Evolutionary conservation across 2,329 filamentous ascomycete genomes (phyloP), one percentile per base, ranked within the genome.

Genomic region (Didymella keratinophila): DNA sequence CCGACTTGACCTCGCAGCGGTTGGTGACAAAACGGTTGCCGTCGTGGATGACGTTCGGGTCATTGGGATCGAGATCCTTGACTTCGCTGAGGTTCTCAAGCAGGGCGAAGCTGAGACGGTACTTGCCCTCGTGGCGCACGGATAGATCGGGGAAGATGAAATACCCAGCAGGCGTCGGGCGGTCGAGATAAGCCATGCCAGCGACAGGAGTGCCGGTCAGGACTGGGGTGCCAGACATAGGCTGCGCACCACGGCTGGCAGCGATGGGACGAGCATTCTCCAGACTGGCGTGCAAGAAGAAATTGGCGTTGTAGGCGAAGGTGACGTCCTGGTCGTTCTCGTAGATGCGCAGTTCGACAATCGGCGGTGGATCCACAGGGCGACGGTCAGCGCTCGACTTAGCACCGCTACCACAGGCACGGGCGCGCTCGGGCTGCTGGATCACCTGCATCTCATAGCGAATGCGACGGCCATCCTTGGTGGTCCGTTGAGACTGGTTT

Each of bases 141-240:
- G 94, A 97, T 27, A 98, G 82, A 77, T 99, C 95, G 3, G 95
- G 95, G 76, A 99, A 99, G 76, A 99, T 91, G 78, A 99, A 99
- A 78, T 98, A 99, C 53, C 93, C 95, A 16, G 87, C 87, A 20
- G 86, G 86, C 2, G 76, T 79, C 1, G 95, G 95, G 43, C 94
- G 90, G 75, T 98, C 94, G 49, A 99, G 85, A 74, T 98, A 97
- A 23, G 94, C 93, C 85, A 97, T 96, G 57, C 94, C 95, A 18
- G 94, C 95, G 14, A 97, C 94, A 0, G 93, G 93, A 69, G 96
- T 94, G 64, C 95, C 95, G 0, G 94, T 98, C 67, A 99, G 81
- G 23, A 98, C 93, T 0, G 95, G 91, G 42, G 89, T 88, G 57
- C 87, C 89, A 48, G 87, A 86, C 11, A 89, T 86, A n/a, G 87